Conservation (phyloP, 352 stramenopile species). For the Phytophthora constricta region DNA sequence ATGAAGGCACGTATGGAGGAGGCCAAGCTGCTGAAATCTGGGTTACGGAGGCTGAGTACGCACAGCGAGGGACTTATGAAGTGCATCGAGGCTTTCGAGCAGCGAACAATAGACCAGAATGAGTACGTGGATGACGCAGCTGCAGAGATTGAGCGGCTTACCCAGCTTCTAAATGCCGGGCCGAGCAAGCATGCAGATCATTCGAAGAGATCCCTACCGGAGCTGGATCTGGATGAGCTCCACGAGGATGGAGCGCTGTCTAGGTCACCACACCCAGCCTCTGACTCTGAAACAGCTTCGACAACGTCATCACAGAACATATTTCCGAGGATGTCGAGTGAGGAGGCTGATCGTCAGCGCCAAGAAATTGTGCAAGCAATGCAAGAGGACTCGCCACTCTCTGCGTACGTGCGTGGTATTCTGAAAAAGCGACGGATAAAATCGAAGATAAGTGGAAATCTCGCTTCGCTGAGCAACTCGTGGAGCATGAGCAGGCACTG, state of each 20-base stretch:
- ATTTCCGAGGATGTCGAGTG: conserved; percentile 35
- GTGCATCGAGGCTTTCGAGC: conserved; percentile 56
- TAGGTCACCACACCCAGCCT: conserved; percentile 29
- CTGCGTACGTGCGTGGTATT: conserved; percentile 75
- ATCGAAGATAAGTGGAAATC: conserved; percentile 87
- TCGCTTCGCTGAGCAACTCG: conserved; percentile 71
- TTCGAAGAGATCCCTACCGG: conserved; percentile 19
- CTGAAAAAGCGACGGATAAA: conserved; percentile 80
- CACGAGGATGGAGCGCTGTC: conserved; percentile 27
- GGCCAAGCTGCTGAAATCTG: conserved; percentile 57
- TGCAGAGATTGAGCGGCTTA: conserved; percentile 55
- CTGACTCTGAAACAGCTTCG: conserved; percentile 41
- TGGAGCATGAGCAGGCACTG: conserved; percentile 72
- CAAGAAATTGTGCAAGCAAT: conserved; percentile 47
- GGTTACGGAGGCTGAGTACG: conserved; percentile 44
- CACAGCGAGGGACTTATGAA: conserved; percentile 58
- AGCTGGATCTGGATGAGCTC: conserved; percentile 36
- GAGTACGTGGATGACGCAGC: conserved; percentile 49
- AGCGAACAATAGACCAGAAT: conserved; percentile 48
- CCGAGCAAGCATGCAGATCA: conserved; percentile 19
- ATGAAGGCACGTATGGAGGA: conserved; percentile 61
- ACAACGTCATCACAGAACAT: conserved; percentile 45
- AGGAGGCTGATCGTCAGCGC: conserved; percentile 44
- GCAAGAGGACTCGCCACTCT: conserved; percentile 72
- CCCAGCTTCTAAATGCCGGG: conserved; percentile 39